Evolutionary conservation across 371 early-diverging fungal species (phyloP), one percentile per base, ranked within the genome.

Genomic region (Neoconidiobolus thromboides): DNA sequence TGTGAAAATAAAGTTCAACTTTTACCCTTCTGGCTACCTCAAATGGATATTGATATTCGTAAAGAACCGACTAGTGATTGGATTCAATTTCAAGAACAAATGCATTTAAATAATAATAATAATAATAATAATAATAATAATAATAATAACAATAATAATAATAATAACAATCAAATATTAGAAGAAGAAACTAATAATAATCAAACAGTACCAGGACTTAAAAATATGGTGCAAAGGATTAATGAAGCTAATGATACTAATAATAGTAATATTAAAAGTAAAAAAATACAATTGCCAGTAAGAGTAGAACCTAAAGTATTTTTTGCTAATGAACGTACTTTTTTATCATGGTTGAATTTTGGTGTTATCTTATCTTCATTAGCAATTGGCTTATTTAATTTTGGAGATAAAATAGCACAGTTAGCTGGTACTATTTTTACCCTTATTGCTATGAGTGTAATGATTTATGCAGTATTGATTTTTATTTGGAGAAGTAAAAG

Each of bases 281-380:
- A 44, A 9, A 75, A 77, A 61, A 83, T 92, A 39, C 78, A 80
- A 0, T 76, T 89, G 0, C 86, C 93, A 0, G 81, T 91, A 26
- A 83, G 97, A 14, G 87, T 98, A 1, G 99, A 99, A 64, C 99
- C 99, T 52, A 99, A 99, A 73, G 97, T 96, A 10, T 98, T 87
- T 73, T 98, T 99, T 78, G 99, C 99, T 59, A 99, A 99, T 67
- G 99, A 99, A 73, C 81, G 99, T 57, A 99, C 99, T 1, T 99
- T 98, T 69, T 76, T 99, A 54, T 84, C 93, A 3, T 88, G 89
- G 89, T 77, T 88, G 67, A 77, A 84, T 65, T 81, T 88, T 69
- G 76, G 85, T 2, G 77, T 82, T 1, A 67, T 87, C 54, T 67
- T 92, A 12, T 82, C 83, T 1, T 85, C 83, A 15, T 73, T 92